Evolutionary conservation across 2,329 filamentous ascomycete species (phyloP).

Genomic region (Aspergillus pseudonomiae): DNA sequence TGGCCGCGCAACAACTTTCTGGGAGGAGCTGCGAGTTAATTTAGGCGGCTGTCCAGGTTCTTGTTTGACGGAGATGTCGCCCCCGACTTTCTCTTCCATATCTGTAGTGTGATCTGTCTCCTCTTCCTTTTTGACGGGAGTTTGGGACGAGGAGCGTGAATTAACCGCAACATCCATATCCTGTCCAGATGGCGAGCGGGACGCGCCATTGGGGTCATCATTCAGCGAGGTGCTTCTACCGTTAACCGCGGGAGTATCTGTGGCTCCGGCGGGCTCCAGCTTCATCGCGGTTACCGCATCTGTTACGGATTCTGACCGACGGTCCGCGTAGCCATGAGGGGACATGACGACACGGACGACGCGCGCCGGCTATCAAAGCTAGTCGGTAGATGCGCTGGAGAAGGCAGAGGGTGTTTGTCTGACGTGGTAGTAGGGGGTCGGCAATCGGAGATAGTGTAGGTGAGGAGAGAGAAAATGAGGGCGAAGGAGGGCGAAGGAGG

Average conservation of each 20-base stretch:
- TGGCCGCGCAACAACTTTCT: conserved; percentile 67
- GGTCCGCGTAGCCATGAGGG: conserved; percentile 45
- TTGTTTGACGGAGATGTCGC: conserved; percentile 26
- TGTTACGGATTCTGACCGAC: conserved; percentile 36
- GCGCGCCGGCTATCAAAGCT: conserved; percentile 24
- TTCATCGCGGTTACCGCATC: conserved; percentile 42
- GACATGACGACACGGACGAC: conserved; percentile 46
- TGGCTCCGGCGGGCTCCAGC: conserved; percentile 31
- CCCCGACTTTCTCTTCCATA: conserved; percentile 28
- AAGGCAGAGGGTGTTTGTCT: conserved; percentile 10
- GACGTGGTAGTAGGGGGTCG: conserved; percentile 1
- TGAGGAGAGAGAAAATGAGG: conserved; percentile 7
- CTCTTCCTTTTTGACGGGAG: conserved; percentile 33
- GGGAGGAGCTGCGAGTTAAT: conserved; percentile 71
- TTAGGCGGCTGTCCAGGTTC: conserved; percentile 71
- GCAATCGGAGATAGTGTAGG: conserved; percentile 3
- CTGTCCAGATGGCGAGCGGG: conserved; percentile 21
- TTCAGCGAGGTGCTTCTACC: conserved; percentile 26
- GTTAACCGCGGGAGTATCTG: conserved; percentile 29
- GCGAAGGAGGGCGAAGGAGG: conserved; percentile 1
- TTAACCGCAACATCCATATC: conserved; percentile 25
- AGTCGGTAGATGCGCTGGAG: conserved; percentile 18
- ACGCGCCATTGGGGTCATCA: conserved; percentile 21
- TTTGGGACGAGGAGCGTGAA: conserved; percentile 27
- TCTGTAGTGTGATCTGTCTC: conserved; percentile 23